Evolutionary conservation across 768 basidiomycete genomes (phyloP), one percentile per base, ranked within the genome.

Genomic region (Suillus bovinus): DNA sequence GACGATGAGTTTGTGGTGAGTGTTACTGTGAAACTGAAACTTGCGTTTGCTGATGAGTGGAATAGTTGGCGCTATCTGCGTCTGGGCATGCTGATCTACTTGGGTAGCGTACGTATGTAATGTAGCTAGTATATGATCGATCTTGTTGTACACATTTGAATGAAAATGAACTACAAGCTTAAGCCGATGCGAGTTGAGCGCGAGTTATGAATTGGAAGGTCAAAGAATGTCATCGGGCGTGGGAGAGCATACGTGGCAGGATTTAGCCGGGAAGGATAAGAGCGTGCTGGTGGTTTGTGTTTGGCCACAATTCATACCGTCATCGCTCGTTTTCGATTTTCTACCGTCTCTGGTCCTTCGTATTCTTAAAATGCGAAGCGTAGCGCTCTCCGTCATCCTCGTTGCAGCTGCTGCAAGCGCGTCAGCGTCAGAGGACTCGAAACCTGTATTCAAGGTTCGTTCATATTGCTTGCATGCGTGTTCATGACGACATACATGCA

Each of bases 1-100:
- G 96, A 98, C 74, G 94, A 97, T 71, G 96, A 98, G 81, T 96
- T 96, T 82, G 89, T 93, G 80, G 88, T 92, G 74, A 71, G 90
- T 84, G 20, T 17, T 42, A 34, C 60, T 34, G n/a, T 16, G 27
- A 2, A 44, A 24, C 52, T 24, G 58, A 53, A 59, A n/a, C 3
- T 27, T 52, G 20, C 53, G 22, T 53, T 46, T 60, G 61, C 58
- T 62, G 39, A 70, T 13, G 14, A 56, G 16, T 60, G 4, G 24
- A 70, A 46, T 69, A 96, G 93, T 85, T 96, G 55, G 96, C 95
- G 10, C 79, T 98, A 64, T 95, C 94, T 61, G 95, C 96, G 22
- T 95, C 94, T 50, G 96, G 94, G n/a, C 94, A 97, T 77, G 94
- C 90, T 36, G 95, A 98, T 76, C 77, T 97, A 66, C 81, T 97